Percentiles rank a stretch among this genome's conserved stretches.
Evolutionary conservation across 2,329 filamentous ascomycete species (phyloP).

Genomic region (Alternaria alternata): DNA sequence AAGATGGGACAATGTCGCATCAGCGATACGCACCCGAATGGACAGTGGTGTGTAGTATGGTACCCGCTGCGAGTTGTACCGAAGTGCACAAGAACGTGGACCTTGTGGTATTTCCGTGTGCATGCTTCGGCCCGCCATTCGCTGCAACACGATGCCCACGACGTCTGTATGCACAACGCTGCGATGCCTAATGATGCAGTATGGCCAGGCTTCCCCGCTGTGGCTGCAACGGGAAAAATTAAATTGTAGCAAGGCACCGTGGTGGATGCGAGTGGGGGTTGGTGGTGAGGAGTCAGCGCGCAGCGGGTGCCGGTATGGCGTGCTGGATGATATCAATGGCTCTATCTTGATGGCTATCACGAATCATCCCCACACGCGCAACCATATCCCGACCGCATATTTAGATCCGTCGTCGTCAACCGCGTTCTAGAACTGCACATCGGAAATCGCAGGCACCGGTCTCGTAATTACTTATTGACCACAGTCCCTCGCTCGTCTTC

Average conservation of each 20-base stretch:
- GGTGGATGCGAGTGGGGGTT: conserved; percentile 31
- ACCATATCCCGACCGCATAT: conserved; percentile 34
- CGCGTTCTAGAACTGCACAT: conserved; percentile 36
- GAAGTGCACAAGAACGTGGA: conserved; percentile 31
- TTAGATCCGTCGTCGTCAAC: conserved; percentile 35
- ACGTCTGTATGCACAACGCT: conserved; percentile 8
- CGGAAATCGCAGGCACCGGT: conserved; percentile 21
- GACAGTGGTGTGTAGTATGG: conserved; percentile 20
- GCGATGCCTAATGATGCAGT: conserved; percentile 27
- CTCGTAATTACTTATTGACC: conserved; percentile 36
- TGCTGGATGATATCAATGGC: conserved; percentile 43
- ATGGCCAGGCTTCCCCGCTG: conserved; percentile 14
- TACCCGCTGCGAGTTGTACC: conserved; percentile 29
- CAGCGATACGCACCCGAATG: conserved; percentile 33
- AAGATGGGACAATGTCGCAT: conserved; percentile 24
- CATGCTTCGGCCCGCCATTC: conserved; percentile 31
- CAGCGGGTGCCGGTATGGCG: conserved; percentile 42
- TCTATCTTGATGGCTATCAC: conserved; percentile 40
- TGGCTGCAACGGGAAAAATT: conserved; percentile 27
- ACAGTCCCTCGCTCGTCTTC: conserved; percentile 19
- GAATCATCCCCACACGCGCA: conserved; percentile 38
- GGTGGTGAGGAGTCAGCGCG: conserved; percentile 22
- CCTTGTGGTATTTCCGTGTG: conserved; percentile 26
- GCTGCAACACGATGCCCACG: conserved; percentile 19
- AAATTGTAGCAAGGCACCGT: conserved; percentile 27